phyloP scores from a whole-genome alignment of 2,329 filamentous ascomycete genomes.

The Colletotrichum melonis region DNA sequence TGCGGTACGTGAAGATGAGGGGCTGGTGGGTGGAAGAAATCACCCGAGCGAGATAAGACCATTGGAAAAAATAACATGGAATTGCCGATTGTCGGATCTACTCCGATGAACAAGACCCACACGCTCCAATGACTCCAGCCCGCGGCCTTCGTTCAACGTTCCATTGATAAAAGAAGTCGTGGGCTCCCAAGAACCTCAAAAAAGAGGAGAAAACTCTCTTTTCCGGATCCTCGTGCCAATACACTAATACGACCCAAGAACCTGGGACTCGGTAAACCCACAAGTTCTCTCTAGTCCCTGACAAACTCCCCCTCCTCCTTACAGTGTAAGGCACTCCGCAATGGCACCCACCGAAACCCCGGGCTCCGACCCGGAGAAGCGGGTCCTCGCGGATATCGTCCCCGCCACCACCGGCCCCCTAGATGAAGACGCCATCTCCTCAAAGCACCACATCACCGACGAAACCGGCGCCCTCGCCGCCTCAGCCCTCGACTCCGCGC shows the following conservation, averaged over 20 bases:
- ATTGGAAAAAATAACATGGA: background rate
- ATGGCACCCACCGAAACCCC: slow-evolving; percentile 18
- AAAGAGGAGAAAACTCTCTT: background rate
- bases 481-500: slow-evolving; percentile 20
- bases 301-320: background rate
- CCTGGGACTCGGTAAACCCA: background rate
- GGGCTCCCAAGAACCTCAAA: background rate
- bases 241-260: background rate
- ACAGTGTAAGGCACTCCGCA: too few species aligned
- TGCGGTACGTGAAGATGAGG: background rate
- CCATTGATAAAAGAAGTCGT: slow-evolving; percentile 17
- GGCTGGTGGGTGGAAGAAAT: background rate
- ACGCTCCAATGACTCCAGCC: background rate
- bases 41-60: slow-evolving; percentile 28
- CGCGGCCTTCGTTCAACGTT: background rate
- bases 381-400: slow-evolving; percentile 12
- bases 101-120: slow-evolving; percentile 21
- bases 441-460: slow-evolving; percentile 29
- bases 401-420: slow-evolving; percentile 1
- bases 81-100: slow-evolving; percentile 27
- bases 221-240: background rate
- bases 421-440: slow-evolving; percentile 15
- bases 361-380: slow-evolving; percentile 28
- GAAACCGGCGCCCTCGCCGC: slow-evolving; percentile 25
- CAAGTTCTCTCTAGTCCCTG: background rate